Conservation (phyloP, 805 yeast genomes). For the Starmerella vaccinii region DNA sequence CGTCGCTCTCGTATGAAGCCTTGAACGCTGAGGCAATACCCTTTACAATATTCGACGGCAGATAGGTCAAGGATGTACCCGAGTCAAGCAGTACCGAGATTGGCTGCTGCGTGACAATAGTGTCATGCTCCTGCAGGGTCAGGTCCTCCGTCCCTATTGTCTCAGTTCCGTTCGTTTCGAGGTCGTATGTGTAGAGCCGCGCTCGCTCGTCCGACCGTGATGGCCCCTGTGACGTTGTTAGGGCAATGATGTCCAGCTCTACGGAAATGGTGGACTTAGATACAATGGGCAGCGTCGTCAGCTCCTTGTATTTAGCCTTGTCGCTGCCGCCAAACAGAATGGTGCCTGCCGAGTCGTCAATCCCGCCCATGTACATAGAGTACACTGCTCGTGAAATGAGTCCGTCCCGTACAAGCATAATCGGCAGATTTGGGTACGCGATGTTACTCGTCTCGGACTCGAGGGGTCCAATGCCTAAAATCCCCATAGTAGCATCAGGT, state of each 20-base stretch:
- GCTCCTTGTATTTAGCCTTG: slow-evolving; percentile 47
- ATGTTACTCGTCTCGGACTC: slow-evolving; percentile 18
- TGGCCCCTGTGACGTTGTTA: slow-evolving; percentile 17
- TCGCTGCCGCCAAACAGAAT: slow-evolving; percentile 67
- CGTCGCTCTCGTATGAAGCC: slow-evolving; percentile 33
- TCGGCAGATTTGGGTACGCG: slow-evolving; percentile 52
- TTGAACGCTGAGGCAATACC: slow-evolving; percentile 33
- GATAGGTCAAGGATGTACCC: slow-evolving; percentile 44
- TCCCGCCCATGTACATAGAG: slow-evolving; percentile 49
- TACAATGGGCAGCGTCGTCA: slow-evolving; percentile 39
- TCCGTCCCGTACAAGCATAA: slow-evolving; percentile 47
- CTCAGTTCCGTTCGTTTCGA: not conserved
- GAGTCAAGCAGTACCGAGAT: slow-evolving; percentile 43
- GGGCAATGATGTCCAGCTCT: slow-evolving; percentile 19
- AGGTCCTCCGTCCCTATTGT: not conserved
- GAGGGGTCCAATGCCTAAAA: slow-evolving; percentile 28
- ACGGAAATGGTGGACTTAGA: slow-evolving; percentile 22
- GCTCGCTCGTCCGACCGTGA: not conserved
- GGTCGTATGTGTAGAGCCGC: not conserved
- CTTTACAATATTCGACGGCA: slow-evolving; percentile 34
- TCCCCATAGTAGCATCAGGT: slow-evolving; percentile 49
- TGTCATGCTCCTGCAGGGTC: slow-evolving; percentile 8
- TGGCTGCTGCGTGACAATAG: slow-evolving; percentile 16
- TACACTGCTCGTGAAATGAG: slow-evolving; percentile 46
- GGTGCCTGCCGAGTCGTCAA: slow-evolving; percentile 36